Evolutionary conservation across 225 moss, liverwort and hornwort species (phyloP).

Genomic region (Neckera pumila): DNA sequence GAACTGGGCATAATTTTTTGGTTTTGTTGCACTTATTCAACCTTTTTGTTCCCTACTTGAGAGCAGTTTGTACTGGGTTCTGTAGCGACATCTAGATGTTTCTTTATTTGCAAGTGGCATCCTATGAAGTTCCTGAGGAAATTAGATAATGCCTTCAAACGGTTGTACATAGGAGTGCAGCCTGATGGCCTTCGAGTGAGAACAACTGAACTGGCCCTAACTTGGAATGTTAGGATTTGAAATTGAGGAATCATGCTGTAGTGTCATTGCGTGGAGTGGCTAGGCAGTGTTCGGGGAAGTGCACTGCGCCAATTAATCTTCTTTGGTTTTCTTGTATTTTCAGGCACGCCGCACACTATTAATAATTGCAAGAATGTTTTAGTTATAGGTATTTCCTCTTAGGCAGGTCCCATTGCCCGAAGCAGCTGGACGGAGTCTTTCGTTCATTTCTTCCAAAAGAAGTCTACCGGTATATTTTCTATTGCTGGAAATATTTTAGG

Average conservation of each 20-base stretch:
- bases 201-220: not conserved
- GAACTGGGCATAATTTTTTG: not conserved
- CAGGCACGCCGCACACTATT: not conserved
- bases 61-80: not conserved
- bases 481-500: not conserved
- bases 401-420: not conserved
- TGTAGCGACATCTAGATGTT: not conserved
- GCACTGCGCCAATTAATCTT: not conserved
- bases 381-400: not conserved
- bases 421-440: not conserved
- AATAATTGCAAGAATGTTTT: not conserved
- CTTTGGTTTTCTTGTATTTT: not conserved
- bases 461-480: not conserved
- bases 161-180: not conserved
- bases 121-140: not conserved
- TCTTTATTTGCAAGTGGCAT: not conserved
- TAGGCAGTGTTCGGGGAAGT: not conserved
- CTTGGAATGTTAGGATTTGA: not conserved
- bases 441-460: not conserved
- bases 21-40: not conserved
- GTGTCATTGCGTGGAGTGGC: not conserved
- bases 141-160: not conserved
- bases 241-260: not conserved
- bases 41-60: not conserved
- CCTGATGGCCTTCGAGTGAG: not conserved